Percentiles rank a stretch among this genome's conserved stretches.
phyloP scores from a whole-genome alignment of 176 grass and related monocot genomes.

The Saccharum officinarum region DNA sequence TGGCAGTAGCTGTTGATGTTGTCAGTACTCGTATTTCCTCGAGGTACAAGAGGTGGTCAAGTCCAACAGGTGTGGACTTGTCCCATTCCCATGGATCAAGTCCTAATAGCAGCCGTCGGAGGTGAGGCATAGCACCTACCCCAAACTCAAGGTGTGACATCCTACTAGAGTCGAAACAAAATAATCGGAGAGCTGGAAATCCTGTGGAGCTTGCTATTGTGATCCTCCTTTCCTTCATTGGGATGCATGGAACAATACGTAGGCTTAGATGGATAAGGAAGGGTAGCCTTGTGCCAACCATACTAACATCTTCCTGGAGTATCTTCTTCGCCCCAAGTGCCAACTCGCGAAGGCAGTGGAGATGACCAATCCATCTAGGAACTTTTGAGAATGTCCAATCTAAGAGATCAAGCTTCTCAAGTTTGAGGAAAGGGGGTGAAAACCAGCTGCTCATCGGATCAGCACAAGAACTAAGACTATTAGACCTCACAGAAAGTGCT shows the following conservation, averaged over 20 bases:
- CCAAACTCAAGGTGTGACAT: not conserved
- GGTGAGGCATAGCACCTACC: not conserved
- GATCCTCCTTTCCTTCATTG: not conserved
- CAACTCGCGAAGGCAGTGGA: not conserved
- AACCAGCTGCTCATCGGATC: not conserved
- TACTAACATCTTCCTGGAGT: not conserved
- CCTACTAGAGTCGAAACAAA: not conserved
- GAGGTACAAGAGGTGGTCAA: not conserved
- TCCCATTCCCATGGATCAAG: not conserved
- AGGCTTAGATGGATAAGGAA: not conserved
- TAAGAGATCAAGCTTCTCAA: not conserved
- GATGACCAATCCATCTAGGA: slow-evolving; percentile 1
- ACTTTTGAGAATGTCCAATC: not conserved
- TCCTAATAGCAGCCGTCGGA: not conserved
- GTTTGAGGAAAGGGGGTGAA: not conserved
- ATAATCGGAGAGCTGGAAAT: not conserved
- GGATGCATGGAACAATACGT: not conserved
- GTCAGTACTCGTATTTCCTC: not conserved
- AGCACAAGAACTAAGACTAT: not conserved
- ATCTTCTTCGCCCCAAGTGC: not conserved
- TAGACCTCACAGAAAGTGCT: not conserved
- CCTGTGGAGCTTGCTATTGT: not conserved
- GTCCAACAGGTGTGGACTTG: not conserved
- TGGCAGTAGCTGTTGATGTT: not conserved
- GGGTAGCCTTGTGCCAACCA: not conserved